Evolutionary conservation across 768 basidiomycete species (phyloP), one percentile per base, ranked within the genome.

Genomic region (Boletus vermiculosoides): DNA sequence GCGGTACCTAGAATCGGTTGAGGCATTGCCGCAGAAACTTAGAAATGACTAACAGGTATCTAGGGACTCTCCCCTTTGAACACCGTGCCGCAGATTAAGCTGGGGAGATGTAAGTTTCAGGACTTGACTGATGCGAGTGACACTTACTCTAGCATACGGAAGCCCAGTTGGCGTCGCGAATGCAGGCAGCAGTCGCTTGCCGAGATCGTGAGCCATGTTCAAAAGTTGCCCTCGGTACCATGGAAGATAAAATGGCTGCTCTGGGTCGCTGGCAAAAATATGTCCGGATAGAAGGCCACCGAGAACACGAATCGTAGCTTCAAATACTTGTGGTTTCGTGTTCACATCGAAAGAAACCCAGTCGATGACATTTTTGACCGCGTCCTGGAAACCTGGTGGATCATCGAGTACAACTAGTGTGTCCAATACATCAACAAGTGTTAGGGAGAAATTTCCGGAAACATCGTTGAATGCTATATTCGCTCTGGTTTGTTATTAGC

Each of bases 251-350:
- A 93, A 92, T 20, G 84, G 83, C 37, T 86, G 84, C 2, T 75
- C 81, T 2, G 78, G 73, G 49, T 83, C 77, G 57, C 78, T 85
- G n/a, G 92, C 90, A 68, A 86, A 90, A 50, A 88, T 83, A 64
- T 94, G 94, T 25, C 84, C 94, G 8, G 91, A 92, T 15, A 94
- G 71, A 37, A 99, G 80, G 5, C 94, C 93, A 4, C 97, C 97
- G 10, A 99, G 77, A 7, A 94, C 92, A 28, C 95, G 85, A 54
- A 98, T 98, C 1, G 92, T 98, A 11, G 91, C 92, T 76, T 99
- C 96, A 66, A 99, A 99, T 5, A 98, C 89, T 79, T 99, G 96
- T n/a, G 97, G 94, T 71, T 86, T 92, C 41, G 92, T 93, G 72
- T 98, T 87, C 55, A 94, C 88, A 68, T 98, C 91, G 71, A 97